Percentiles rank a stretch among this genome's conserved stretches.
These are phyloP conservation scores for Zygnema circumcarinatum DNA, from an alignment of 139 green algal species.

Conservation along the genomic window DNA sequence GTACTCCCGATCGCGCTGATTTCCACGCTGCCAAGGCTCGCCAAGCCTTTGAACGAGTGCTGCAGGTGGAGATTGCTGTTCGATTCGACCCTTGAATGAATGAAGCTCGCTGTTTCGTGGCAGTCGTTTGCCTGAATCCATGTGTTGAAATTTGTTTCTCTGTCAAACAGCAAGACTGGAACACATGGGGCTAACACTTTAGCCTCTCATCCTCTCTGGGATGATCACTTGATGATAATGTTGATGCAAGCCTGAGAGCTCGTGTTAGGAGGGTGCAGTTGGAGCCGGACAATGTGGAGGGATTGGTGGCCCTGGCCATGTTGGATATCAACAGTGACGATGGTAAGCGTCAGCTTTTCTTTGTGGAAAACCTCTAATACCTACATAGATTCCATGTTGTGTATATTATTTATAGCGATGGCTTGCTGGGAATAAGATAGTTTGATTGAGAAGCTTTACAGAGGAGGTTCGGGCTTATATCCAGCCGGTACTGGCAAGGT, in stretches of 20 bases:
- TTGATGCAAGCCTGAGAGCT: background rate
- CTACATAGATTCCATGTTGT: no score
- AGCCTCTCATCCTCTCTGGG: no score
- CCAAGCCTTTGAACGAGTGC: slow-evolving; percentile 72
- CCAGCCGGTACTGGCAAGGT: no score
- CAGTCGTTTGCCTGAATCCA: background rate
- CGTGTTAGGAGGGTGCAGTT: slow-evolving; percentile 58
- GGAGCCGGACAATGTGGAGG: slow-evolving; percentile 73
- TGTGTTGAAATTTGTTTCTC: background rate
- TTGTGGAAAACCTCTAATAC: no score
- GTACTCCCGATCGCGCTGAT: background rate
- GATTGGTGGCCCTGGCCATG: slow-evolving; percentile 77
- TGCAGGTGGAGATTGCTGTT: slow-evolving; percentile 61
- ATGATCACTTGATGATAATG: no score
- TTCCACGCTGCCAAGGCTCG: slow-evolving; percentile 65
- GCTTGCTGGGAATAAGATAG: background rate
- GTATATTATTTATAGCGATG: slow-evolving; percentile 6
- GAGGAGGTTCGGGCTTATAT: no score
- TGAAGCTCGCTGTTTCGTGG: background rate
- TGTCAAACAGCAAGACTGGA: no score
- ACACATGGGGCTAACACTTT: no score
- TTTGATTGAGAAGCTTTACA: background rate
- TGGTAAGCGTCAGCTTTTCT: slow-evolving; percentile 29
- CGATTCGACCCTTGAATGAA: background rate
- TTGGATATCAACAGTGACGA: slow-evolving; percentile 62